Conservation (phyloP, 306 rosid genomes). For the Vigna angularis region DNA sequence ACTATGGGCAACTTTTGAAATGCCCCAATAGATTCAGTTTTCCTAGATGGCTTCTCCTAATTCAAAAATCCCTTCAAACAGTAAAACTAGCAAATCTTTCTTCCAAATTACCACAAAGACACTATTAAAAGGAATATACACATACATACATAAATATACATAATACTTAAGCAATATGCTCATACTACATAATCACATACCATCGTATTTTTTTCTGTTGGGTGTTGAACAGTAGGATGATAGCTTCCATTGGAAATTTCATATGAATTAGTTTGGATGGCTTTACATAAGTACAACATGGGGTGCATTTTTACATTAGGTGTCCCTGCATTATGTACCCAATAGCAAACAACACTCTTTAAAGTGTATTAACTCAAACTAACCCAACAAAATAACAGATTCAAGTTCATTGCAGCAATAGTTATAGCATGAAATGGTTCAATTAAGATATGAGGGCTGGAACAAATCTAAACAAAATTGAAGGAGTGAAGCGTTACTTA, state of each 20-base stretch:
- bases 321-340: conserved; percentile 40
- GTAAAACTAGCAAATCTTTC: background rate
- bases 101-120: background rate
- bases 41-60: conserved; percentile 61
- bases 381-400: background rate
- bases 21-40: conserved; percentile 74
- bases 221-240: conserved; percentile 51
- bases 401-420: background rate
- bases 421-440: background rate
- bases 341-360: background rate
- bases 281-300: conserved; percentile 52
- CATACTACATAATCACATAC: conserved; percentile 40
- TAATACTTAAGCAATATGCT: background rate
- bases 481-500: conserved; percentile 42
- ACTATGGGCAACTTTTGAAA: conserved; percentile 96
- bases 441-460: background rate
- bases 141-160: background rate
- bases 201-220: conserved; percentile 53
- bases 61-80: conserved; percentile 34
- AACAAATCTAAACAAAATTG: background rate
- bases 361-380: background rate
- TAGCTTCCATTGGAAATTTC: conserved; percentile 85
- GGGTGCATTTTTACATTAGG: conserved; percentile 46
- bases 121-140: background rate
- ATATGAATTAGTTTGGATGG: conserved; percentile 72